phyloP scores from a whole-genome alignment of 2,329 filamentous ascomycete genomes.

The Colletotrichum higginsianum region DNA sequence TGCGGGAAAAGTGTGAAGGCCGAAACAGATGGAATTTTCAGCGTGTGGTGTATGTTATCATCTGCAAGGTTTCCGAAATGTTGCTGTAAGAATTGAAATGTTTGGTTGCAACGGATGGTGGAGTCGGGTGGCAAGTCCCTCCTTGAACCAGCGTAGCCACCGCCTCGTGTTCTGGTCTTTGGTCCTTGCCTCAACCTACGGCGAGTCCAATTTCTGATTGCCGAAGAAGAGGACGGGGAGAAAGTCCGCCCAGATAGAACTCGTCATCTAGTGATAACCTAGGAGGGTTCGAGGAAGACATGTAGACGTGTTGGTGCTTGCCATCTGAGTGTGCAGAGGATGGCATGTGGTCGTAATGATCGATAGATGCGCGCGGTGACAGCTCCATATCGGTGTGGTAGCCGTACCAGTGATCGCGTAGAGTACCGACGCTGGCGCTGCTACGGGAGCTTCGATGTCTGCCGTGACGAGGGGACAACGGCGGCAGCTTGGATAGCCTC shows the following conservation, averaged over 20 bases:
- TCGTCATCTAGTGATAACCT: slow-evolving; percentile 64
- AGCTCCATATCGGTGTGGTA: slow-evolving; percentile 54
- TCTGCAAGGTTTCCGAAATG: slow-evolving; percentile 10
- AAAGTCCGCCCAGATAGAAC: slow-evolving; percentile 60
- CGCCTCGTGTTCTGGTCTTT: not conserved
- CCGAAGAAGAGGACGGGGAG: slow-evolving; percentile 64
- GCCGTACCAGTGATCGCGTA: slow-evolving; percentile 59
- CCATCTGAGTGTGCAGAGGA: slow-evolving; percentile 43
- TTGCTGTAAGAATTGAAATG: slow-evolving; percentile 9
- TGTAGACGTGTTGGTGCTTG: slow-evolving; percentile 59
- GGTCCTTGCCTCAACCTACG: slow-evolving; percentile 61
- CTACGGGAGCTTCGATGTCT: slow-evolving; percentile 64
- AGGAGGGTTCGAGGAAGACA: slow-evolving; percentile 60
- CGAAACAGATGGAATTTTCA: slow-evolving; percentile 24
- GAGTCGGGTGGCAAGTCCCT: not conserved
- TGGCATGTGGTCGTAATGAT: slow-evolving; percentile 43
- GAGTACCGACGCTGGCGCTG: slow-evolving; percentile 59
- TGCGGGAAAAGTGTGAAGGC: slow-evolving; percentile 37
- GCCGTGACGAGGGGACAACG: slow-evolving; percentile 52
- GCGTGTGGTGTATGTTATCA: slow-evolving; percentile 5
- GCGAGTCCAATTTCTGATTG: slow-evolving; percentile 67
- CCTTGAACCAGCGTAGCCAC: slow-evolving; percentile 5
- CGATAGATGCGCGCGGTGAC: slow-evolving; percentile 55
- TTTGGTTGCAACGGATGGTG: slow-evolving; percentile 15
- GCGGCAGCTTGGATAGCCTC: slow-evolving; percentile 66